Evolutionary conservation across 768 basidiomycete species (phyloP).

Genomic region (Mycena rosella): DNA sequence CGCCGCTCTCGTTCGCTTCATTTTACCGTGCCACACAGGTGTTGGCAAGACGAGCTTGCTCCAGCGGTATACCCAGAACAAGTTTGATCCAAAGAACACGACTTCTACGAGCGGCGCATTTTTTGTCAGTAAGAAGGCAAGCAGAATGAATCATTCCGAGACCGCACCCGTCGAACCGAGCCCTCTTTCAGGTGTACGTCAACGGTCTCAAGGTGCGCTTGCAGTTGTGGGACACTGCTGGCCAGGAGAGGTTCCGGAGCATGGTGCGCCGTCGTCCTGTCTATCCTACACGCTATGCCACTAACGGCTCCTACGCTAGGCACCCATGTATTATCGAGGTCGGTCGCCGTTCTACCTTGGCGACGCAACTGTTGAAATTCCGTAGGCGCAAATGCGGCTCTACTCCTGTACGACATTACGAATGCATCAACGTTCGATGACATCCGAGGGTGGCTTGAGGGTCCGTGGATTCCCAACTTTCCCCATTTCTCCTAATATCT

Average conservation of each 20-base stretch:
- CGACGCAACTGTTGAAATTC: constrained; percentile 35
- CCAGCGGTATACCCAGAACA: constrained; percentile 91
- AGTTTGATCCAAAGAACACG: constrained; percentile 89
- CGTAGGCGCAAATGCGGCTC: constrained; percentile 90
- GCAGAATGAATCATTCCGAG: no score
- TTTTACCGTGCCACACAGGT: constrained; percentile 57
- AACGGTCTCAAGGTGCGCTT: constrained; percentile 89
- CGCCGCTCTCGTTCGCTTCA: constrained; percentile 1
- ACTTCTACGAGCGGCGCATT: constrained; percentile 94
- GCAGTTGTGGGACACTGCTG: constrained; percentile 94
- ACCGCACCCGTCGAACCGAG: background rate
- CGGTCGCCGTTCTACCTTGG: constrained; percentile 36
- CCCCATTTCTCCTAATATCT: constrained; percentile 34
- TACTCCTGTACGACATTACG: constrained; percentile 96
- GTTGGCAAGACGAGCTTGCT: constrained; percentile 95
- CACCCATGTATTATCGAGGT: constrained; percentile 95
- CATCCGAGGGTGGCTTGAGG: constrained; percentile 92
- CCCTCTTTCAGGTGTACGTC: constrained; percentile 55
- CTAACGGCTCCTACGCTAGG: constrained; percentile 60
- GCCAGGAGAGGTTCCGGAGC: constrained; percentile 92
- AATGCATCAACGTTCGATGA: constrained; percentile 91
- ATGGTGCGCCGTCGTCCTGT: constrained; percentile 67
- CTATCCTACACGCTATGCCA: constrained; percentile 5
- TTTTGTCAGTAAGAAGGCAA: constrained; percentile 93
- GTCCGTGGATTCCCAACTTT: constrained; percentile 53